Conservation (phyloP, 257 asterid species). For the Fraxinus pennsylvanica region DNA sequence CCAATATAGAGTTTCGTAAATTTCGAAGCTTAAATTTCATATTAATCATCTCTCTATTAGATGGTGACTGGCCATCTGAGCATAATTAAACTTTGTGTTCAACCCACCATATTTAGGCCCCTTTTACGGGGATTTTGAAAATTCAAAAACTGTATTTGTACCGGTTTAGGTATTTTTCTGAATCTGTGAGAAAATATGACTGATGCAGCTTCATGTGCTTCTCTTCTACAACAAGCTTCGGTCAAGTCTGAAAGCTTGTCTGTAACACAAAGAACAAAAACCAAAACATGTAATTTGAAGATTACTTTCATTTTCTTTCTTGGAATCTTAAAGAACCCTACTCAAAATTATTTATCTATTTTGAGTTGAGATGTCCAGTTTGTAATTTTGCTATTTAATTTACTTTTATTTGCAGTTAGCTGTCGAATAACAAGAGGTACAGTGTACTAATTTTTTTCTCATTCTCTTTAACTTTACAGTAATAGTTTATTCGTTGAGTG, state of each 20-base stretch:
- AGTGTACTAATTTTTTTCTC: not conserved
- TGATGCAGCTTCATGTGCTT: no score
- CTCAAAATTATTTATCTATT: no score
- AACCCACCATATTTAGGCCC: no score
- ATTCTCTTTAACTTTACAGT: not conserved
- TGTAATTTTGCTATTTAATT: not conserved
- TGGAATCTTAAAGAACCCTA: not conserved
- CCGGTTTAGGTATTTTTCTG: no score
- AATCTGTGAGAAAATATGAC: no score
- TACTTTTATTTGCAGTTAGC: not conserved
- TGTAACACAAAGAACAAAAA: not conserved
- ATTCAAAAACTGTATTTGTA: no score
- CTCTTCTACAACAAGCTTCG: no score
- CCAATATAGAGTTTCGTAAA: constrained; percentile 2
- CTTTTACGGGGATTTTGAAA: no score
- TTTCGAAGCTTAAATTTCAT: not conserved
- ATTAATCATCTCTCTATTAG: not conserved
- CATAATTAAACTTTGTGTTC: no score
- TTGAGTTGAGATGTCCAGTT: not conserved
- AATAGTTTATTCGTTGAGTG: constrained; percentile 18
- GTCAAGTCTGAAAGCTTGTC: not conserved
- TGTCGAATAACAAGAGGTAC: not conserved
- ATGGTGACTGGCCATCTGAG: no score
- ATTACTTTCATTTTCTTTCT: not conserved
- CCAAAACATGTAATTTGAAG: not conserved